phyloP scores from a whole-genome alignment of 2,329 filamentous ascomycete genomes.

The Hypoxylon sp. region DNA sequence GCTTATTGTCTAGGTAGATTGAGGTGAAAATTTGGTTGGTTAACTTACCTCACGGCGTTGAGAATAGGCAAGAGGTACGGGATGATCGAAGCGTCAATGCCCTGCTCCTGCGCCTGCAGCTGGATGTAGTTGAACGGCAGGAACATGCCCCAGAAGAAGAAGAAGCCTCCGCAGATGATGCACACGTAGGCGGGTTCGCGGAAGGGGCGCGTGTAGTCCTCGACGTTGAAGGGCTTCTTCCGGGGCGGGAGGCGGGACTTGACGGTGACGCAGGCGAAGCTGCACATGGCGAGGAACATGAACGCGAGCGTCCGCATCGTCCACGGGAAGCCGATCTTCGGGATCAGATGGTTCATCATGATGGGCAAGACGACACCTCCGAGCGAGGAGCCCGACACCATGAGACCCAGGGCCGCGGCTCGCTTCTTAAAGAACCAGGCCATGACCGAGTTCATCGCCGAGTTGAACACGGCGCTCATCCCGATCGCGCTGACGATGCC shows the following conservation, averaged over 20 bases:
- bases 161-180: conserved; percentile 57
- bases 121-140: conserved; percentile 63
- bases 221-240: conserved; percentile 53
- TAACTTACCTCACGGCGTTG: conserved; percentile 57
- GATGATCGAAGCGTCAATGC: conserved; percentile 52
- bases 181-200: conserved; percentile 56
- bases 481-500: conserved; percentile 47
- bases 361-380: conserved; percentile 66
- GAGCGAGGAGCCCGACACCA: conserved; percentile 58
- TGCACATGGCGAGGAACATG: conserved; percentile 48
- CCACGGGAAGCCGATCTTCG: conserved; percentile 54
- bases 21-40: neutral
- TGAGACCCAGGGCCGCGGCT: conserved; percentile 58
- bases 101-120: conserved; percentile 56
- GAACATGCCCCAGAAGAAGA: conserved; percentile 66
- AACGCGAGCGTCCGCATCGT: conserved; percentile 51
- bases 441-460: conserved; percentile 47
- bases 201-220: conserved; percentile 58
- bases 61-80: conserved; percentile 65
- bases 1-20: neutral
- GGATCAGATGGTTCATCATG: conserved; percentile 61
- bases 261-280: conserved; percentile 45
- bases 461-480: conserved; percentile 49
- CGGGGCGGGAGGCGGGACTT: conserved; percentile 49
- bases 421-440: conserved; percentile 59